A percentile compares a stretch with the other conserved stretches of the same genome.
phyloP scores from a whole-genome alignment of 176 grass and related monocot species.

The Aegilops sharonensis region DNA sequence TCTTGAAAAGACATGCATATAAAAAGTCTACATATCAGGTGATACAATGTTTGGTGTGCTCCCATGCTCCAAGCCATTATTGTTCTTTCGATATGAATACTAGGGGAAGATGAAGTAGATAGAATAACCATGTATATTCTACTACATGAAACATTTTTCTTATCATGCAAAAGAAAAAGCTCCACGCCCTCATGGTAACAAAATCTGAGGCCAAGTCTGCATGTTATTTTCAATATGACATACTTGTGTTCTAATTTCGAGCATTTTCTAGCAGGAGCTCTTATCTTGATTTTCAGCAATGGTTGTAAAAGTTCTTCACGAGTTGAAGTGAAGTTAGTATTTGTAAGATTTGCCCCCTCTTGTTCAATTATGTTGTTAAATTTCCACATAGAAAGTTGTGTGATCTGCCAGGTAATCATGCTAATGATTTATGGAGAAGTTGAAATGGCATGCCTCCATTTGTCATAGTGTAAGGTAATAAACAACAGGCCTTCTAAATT shows the following conservation, averaged over 20 bases:
- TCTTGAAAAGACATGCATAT: too few relatives aligned
- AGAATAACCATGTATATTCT: background rate
- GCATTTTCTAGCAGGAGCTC: too few relatives aligned
- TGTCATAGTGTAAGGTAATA: background rate
- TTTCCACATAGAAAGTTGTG: background rate
- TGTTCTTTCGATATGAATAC: background rate
- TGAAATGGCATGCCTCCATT: background rate
- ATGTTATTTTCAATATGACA: too few relatives aligned
- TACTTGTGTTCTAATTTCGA: too few relatives aligned
- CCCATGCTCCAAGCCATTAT: background rate
- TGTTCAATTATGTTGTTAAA: background rate
- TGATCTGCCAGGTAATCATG: background rate
- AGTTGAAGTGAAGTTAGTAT: background rate
- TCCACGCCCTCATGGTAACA: background rate
- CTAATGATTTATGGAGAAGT: background rate
- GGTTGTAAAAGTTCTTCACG: too few relatives aligned
- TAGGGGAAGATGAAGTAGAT: background rate
- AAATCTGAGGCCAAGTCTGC: background rate
- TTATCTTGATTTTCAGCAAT: too few relatives aligned
- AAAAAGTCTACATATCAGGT: too few relatives aligned
- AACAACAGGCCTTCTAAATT: background rate
- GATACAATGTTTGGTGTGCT: too few relatives aligned
- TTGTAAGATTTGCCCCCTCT: background rate
- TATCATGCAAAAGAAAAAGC: background rate
- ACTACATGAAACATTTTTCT: background rate